These are phyloP conservation scores for Kregervanrija pseudodelftensis DNA, from an alignment of 805 yeast species.

Conservation along the genomic window DNA sequence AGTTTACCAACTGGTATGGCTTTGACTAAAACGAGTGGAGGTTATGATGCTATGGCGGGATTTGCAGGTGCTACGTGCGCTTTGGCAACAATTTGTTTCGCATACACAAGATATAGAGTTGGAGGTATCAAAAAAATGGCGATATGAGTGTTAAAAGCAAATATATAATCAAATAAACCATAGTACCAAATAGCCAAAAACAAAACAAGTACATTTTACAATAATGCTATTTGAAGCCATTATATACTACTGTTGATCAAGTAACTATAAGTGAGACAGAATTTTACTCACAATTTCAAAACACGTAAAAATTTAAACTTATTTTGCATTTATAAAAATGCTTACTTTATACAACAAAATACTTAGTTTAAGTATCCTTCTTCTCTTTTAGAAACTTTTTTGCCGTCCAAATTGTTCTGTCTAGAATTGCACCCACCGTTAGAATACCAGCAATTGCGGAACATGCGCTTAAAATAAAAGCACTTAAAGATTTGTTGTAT, in stretches of 20 bases:
- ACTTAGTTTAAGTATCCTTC: conserved; percentile 36
- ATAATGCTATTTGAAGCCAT: too few relatives aligned
- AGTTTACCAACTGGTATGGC: conserved; percentile 39
- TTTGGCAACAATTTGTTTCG: conserved; percentile 16
- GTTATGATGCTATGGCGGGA: conserved; percentile 25
- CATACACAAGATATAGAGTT: conserved; percentile 15
- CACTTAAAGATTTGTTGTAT: conserved; percentile 70
- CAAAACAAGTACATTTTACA: too few relatives aligned
- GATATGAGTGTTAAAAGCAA: background rate
- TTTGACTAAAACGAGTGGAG: conserved; percentile 23
- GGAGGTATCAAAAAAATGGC: conserved; percentile 15
- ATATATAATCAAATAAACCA: background rate
- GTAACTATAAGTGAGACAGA: too few relatives aligned
- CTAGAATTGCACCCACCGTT: conserved; percentile 85
- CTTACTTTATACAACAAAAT: too few relatives aligned
- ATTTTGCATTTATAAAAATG: too few relatives aligned
- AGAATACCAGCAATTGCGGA: conserved; percentile 91
- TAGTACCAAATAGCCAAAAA: background rate
- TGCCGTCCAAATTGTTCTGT: conserved; percentile 84
- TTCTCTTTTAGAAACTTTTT: conserved; percentile 67
- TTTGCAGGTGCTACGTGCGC: conserved; percentile 27
- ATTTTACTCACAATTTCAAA: too few relatives aligned
- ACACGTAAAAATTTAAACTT: too few relatives aligned
- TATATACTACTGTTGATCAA: too few relatives aligned
- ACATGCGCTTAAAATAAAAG: conserved; percentile 73